Base-by-base conservation (phyloP, 208 protist genomes). In the Wallacemonas collosoma region DNA sequence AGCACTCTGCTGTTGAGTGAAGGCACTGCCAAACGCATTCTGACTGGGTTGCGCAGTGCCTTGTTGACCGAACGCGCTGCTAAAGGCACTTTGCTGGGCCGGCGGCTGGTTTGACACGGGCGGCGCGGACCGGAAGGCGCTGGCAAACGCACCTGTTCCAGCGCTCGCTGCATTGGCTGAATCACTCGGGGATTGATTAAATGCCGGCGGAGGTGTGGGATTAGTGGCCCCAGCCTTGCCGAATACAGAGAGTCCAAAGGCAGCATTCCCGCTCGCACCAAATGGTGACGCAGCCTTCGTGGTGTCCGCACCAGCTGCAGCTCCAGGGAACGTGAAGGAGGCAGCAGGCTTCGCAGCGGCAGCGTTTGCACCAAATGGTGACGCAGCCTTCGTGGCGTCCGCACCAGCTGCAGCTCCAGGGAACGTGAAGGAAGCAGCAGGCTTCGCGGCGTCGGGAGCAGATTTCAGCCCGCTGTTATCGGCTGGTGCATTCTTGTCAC, bases 41-140 rank as follows among this genome's bases (percentile, higher is more conserved):
- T 9, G 8, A 6, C 36, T 7, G 3, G 36, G 36, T 9, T 44
- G 38, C 17, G 5, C 35, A 5, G 9, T 36, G 36, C 38, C 8
- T 40, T 62, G 56, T 6, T 62, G 56, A 38, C 43, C 36, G 39
- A 65, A 65, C 60, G 60, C 43, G 60, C 43, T 65, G 14, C 8
- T 3, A 41, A 65, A 65, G 7, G 60, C 40, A 14, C 12, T 62
- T 6, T 0, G 8, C 35, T 17, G 4, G 0, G 38, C n/a, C 5
- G 60, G 36, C 9, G 54, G 9, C 57, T 63, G 57, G n/a, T 39
- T 5, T 17, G 57, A 11, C 17, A 4, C 11, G 39, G 9, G 36
- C 0, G 17, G 11, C 57, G 39, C 26, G 26, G 26, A 26, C 26
- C 26, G 26, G 57, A 63, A 63, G 36, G 57, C 57, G 44, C 57